Percentiles rank a stretch among this genome's conserved stretches.
phyloP scores from a whole-genome alignment of 768 basidiomycete genomes.

The Suillus placidus region DNA sequence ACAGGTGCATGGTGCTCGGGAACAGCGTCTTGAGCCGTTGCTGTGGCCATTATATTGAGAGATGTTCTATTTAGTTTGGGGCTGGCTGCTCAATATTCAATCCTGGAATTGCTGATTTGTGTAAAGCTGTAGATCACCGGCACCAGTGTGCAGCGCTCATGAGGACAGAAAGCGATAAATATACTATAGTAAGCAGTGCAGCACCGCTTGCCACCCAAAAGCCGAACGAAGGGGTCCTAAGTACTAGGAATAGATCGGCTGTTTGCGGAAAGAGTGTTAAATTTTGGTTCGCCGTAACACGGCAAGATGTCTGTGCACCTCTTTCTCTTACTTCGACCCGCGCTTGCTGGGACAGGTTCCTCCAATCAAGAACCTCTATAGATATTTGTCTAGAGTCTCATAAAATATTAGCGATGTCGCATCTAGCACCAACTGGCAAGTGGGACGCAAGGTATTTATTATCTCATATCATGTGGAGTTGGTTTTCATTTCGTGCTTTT shows the following conservation, averaged over 20 bases:
- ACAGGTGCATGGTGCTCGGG: too few species aligned
- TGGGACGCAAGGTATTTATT: conserved; percentile 71
- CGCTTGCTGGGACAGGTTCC: background rate
- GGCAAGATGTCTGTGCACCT: background rate
- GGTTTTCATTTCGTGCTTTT: conserved; percentile 10
- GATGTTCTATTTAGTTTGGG: background rate
- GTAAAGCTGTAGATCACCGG: background rate
- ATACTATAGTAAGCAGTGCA: background rate
- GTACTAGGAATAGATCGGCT: background rate
- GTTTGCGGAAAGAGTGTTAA: conserved; percentile 6
- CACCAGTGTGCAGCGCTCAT: background rate
- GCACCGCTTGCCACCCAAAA: background rate
- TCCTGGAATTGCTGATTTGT: background rate
- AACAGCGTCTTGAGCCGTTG: background rate
- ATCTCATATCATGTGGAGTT: background rate
- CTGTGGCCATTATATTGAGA: background rate
- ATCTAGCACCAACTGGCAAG: conserved; percentile 53
- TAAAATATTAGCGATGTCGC: conserved; percentile 49
- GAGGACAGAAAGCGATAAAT: background rate
- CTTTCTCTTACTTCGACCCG: background rate
- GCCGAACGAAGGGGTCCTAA: background rate
- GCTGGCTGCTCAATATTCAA: background rate
- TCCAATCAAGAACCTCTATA: background rate
- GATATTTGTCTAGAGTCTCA: conserved; percentile 11
- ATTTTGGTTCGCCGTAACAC: conserved; percentile 7